Base-by-base conservation (phyloP, 129 eudicot genomes). In the Escallonia herrerae region DNA sequence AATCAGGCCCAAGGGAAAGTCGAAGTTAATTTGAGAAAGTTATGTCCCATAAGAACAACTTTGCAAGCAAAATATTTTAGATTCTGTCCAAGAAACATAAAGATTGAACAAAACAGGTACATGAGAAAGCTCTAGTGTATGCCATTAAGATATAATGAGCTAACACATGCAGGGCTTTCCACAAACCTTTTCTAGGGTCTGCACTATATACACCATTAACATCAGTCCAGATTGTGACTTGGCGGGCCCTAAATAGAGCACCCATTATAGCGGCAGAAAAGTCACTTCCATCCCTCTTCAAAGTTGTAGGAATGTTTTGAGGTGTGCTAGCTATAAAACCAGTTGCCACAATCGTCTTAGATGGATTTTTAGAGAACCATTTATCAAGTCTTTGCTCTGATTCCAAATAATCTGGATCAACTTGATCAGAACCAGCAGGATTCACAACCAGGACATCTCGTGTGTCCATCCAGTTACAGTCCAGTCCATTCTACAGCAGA, bases 191-290 rank as follows among this genome's bases (percentile, higher is more conserved):
- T 72, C 95, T 82, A 52, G 99, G 99, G 55, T 94, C 99, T 59
- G 99, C 99, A 80, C 99, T 94, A 74, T 94, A 94, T 4, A 89
- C 94, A 58, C 99, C 99, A 76, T 94, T 84, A 56, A 94, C 99
- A 71, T 94, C 99, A 10, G 99, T 94, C 99, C 99, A 94, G 56
- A 94, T 94, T 40, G 97, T 94, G 56, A 89, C 99, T 79, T 94
- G 97, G 43, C 83, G 85, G 1, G 99, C 97, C 79, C 72, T 80
- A 59, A 89, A 70, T 49, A 94, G 76, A 45, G 99, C 87, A 58
- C 97, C 97, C 99, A 94, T 82, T 52, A 94, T 94, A 70, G 97
- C 99, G 38, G 97, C 99, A 64, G 97, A 94, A 54, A 94, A 94
- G 70, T 94, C 97, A 65, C 99, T 94, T 65, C 99, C 99, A 61